A percentile compares a stretch with the other conserved stretches of the same genome.
phyloP scores from a whole-genome alignment of 1,284 basidiomycete species.

The Apiotrichum gamsii region DNA sequence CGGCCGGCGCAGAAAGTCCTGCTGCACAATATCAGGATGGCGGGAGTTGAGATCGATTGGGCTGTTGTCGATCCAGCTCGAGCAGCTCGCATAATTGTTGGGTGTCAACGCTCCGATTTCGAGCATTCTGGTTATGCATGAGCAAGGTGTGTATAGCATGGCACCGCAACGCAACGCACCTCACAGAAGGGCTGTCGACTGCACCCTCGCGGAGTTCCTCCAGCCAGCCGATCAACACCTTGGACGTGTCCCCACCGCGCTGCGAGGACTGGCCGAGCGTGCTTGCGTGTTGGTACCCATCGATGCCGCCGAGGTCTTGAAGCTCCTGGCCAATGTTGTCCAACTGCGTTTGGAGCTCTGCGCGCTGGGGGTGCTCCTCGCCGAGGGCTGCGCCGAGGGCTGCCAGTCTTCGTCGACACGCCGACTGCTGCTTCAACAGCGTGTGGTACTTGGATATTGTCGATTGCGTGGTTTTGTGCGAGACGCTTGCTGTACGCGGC shows the following conservation, averaged over 20 bases:
- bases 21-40: constrained; percentile 68
- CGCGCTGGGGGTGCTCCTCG: not conserved
- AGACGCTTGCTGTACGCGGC: constrained; percentile 9
- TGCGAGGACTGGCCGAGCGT: constrained; percentile 68
- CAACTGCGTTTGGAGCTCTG: constrained; percentile 35
- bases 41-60: constrained; percentile 75
- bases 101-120: constrained; percentile 80
- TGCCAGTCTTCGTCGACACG: constrained; percentile 20
- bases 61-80: constrained; percentile 62
- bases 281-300: constrained; percentile 73
- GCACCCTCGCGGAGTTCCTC: constrained; percentile 49
- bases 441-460: constrained; percentile 43
- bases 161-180: too few relatives aligned
- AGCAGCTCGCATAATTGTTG: constrained; percentile 64
- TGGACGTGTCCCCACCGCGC: constrained; percentile 77
- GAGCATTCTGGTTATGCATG: constrained; percentile 66
- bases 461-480: constrained; percentile 35
- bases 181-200: too few relatives aligned
- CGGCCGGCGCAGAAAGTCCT: constrained; percentile 63
- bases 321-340: constrained; percentile 58
- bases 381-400: too few relatives aligned
- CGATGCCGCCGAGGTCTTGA: constrained; percentile 63
- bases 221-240: constrained; percentile 67
- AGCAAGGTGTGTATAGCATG: too few relatives aligned
- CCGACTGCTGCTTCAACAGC: constrained; percentile 37